Evolutionary conservation across 176 grass and related monocot species (phyloP), one percentile per base, ranked within the genome.

Genomic region (Avena eriantha): DNA sequence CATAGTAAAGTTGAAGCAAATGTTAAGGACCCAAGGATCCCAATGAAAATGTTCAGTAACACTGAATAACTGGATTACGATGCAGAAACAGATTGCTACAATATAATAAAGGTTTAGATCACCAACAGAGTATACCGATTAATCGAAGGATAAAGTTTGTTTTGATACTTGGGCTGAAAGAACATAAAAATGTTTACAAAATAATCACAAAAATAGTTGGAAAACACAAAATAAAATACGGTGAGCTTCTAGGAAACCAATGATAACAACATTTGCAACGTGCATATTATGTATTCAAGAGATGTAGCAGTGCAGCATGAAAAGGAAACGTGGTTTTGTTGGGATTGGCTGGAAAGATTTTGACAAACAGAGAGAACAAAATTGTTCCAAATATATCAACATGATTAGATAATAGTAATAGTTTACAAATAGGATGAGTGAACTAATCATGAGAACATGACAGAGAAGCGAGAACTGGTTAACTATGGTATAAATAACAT

Each of bases 221-320:
- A 39, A 85, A 78, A 74, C 31, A 69, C 55, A 88, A 88, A 80
- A 3, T 73, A 21, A 8, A 64, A 63, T 84, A 57, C 34, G 57
- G 18, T 10, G 11, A 61, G 15, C 60, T 78, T 83, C 55, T 64
- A 76, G 34, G 9, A n/a, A 80, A 81, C 57, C 58, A 68, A 86
- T 76, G 5, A 19, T 22, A 24, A 64, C 19, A 58, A 15, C 39
- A 39, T 61, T 66, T 80, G 47, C 14, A 84, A 34, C 18, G 12
- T 51, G 63, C 29, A 71, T 39, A 65, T 79, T 64, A 14, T 21
- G 56, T 82, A 75, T 76, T 45, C 48, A 26, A 79, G 33, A 77
- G 41, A 60, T 34, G 36, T 53, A 79, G 46, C 19, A 69, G 61
- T 39, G 43, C 77, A 83, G 63, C 24, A 3, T 5, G 9, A 69